Base-by-base conservation (phyloP, 2,329 filamentous ascomycete species). In the Acrodontium crateriforme region DNA sequence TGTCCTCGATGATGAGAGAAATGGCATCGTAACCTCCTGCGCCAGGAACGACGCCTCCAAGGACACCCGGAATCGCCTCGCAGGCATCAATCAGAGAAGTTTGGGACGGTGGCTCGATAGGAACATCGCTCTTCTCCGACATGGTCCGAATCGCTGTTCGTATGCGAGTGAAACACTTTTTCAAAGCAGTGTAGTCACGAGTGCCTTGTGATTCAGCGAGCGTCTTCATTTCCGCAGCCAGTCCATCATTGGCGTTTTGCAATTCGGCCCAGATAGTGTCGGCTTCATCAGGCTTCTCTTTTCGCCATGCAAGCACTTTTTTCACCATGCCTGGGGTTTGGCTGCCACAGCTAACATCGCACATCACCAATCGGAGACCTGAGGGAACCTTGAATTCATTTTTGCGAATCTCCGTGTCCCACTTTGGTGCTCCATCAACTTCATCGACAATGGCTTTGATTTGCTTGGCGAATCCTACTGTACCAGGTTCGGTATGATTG, bases 271-370 rank as follows among this genome's bases (percentile, higher is more conserved):
- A 95, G 11, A 94, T 62, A 35, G 54, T 46, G 36, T 71, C 69
- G 2, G 84, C 75, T n/a, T 65, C 69, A 3, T 65, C 64, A 0
- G 64, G 58, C 12, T 82, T 71, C 25, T 67, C 56, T 27, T 70
- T 69, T 28, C 79, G 66, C 89, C 89, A 98, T 17, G 69, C 68
- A 3, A 95, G 65, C 9, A 98, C 81, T 49, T 81, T 71, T 59
- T 87, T 92, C 19, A 94, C 89, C 89, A 98, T 95, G 9, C 83
- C 71, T 0, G 92, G 85, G 6, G 87, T 95, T 60, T 92, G 72
- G 26, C 78, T 87, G 17, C 89, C 89, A 49, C 85, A 93, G 51
- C 91, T 82, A 5, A 98, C 89, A 49, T 98, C 89, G 49, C 84
- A 93, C 77, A 98, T 89, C 35, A 91, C 71, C 40, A 95, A 63